These are phyloP conservation scores for Boletus pseudo-olivaceus DNA, from an alignment of 768 basidiomycete genomes.

Conservation along the genomic window DNA sequence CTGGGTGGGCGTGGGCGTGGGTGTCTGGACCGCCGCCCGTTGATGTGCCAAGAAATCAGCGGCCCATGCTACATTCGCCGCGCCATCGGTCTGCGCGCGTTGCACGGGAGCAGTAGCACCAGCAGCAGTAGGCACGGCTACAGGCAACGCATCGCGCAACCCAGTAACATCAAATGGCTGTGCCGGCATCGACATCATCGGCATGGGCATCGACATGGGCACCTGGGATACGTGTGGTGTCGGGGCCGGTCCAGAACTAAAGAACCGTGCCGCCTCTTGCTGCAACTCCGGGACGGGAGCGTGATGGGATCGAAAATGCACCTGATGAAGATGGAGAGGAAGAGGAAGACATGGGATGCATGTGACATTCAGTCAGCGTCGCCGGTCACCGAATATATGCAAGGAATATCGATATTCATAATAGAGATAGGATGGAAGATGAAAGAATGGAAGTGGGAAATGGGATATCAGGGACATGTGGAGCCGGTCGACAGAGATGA, in stretches of 20 bases:
- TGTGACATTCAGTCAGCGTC: background rate
- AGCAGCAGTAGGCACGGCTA: background rate
- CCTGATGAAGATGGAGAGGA: slow-evolving; percentile 32
- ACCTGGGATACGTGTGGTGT: slow-evolving; percentile 25
- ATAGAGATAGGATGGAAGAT: background rate
- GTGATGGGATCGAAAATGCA: slow-evolving; percentile 54
- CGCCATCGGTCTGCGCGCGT: slow-evolving; percentile 17
- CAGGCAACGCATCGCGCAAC: slow-evolving; percentile 24
- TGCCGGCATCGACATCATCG: slow-evolving; percentile 25
- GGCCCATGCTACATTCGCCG: slow-evolving; percentile 48
- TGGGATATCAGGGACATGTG: background rate
- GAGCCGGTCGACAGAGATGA: slow-evolving; percentile 8
- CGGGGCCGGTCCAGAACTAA: slow-evolving; percentile 35
- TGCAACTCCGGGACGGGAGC: slow-evolving; percentile 40
- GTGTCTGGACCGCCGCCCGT: slow-evolving; percentile 15
- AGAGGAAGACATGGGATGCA: background rate
- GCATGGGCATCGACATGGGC: background rate
- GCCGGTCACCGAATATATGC: background rate
- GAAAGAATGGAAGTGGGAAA: slow-evolving; percentile 5
- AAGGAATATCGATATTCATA: background rate
- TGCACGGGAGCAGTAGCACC: slow-evolving; percentile 4
- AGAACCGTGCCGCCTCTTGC: slow-evolving; percentile 72
- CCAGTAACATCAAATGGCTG: slow-evolving; percentile 57
- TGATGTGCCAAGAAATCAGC: slow-evolving; percentile 49
- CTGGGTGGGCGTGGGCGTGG: background rate